A percentile compares a stretch with the other conserved stretches of the same genome.
Conservation (phyloP, 345 rosid genomes). For the Euphorbia pulcherrima region DNA sequence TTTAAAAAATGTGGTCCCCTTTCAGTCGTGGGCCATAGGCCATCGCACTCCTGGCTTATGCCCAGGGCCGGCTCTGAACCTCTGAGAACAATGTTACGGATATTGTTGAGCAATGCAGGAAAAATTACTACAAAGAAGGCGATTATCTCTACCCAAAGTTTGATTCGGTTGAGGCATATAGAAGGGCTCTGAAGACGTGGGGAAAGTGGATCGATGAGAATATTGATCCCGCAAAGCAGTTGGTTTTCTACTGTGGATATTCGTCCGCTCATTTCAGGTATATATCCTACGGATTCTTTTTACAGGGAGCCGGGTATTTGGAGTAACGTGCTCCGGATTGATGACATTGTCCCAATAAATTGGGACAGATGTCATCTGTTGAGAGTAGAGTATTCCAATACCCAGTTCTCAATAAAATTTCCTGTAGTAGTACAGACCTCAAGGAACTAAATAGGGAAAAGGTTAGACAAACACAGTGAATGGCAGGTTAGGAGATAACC, state of each 20-base stretch:
- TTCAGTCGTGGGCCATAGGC: too few species aligned
- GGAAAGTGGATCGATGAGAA: conserved; percentile 72
- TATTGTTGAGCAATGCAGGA: conserved; percentile 47
- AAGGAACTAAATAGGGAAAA: not conserved
- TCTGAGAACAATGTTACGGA: conserved; percentile 8
- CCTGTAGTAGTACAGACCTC: not conserved
- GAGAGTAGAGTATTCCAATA: too few species aligned
- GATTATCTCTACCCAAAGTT: conserved; percentile 69
- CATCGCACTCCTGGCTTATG: too few species aligned
- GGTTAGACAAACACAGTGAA: not conserved
- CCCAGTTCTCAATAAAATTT: too few species aligned
- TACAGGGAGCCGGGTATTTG: too few species aligned
- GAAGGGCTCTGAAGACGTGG: conserved; percentile 82
- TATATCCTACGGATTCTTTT: too few species aligned
- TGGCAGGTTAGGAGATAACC: too few species aligned
- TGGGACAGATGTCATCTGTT: too few species aligned
- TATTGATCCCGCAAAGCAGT: conserved; percentile 49
- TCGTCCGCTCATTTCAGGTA: conserved; percentile 96
- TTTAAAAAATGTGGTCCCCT: too few species aligned
- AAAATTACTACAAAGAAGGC: conserved; percentile 90
- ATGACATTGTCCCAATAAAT: too few species aligned
- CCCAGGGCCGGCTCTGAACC: too few species aligned
- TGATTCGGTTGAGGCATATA: conserved; percentile 81
- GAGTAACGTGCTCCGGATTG: too few species aligned
- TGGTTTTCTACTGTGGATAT: conserved; percentile 88